A percentile compares a stretch with the other conserved stretches of the same genome.
Conservation (phyloP, 139 green algal genomes). For the Chlorella sp. region DNA sequence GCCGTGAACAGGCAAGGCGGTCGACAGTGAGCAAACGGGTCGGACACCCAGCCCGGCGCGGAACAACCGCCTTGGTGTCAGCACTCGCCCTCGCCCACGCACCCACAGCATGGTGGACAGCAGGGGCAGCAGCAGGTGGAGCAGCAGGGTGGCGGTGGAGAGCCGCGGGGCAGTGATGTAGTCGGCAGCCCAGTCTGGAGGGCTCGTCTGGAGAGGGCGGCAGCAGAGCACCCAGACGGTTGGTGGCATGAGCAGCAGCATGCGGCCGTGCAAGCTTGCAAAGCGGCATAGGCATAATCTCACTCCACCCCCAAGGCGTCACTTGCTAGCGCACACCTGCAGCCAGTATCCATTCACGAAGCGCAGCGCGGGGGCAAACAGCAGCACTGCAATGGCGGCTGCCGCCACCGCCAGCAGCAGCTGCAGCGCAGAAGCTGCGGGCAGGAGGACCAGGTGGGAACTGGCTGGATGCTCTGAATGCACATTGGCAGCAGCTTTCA, state of each 20-base stretch:
- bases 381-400: conserved; percentile 15
- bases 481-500: no score
- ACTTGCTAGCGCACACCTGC: not conserved
- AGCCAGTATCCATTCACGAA: conserved; percentile 31
- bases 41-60: no score
- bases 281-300: no score
- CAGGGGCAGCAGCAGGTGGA: conserved; percentile 35
- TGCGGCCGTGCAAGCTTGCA: no score
- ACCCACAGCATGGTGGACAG: conserved; percentile 31
- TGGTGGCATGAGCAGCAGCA: no score
- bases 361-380: conserved; percentile 36
- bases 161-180: not conserved
- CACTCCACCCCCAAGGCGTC: no score
- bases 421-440: conserved; percentile 14
- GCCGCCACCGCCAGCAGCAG: conserved; percentile 3
- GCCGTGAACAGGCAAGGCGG: no score
- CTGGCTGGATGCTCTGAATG: no score
- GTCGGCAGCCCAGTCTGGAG: conserved; percentile 1
- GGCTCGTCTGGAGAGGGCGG: not conserved
- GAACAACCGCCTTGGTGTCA: no score
- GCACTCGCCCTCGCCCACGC: not conserved
- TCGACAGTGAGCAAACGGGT: no score
- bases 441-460: no score
- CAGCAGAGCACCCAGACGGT: no score
- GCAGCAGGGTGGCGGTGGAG: not conserved